Evolutionary conservation across 305 asterid species (phyloP).

Genomic region (Fraxinus latifolia): DNA sequence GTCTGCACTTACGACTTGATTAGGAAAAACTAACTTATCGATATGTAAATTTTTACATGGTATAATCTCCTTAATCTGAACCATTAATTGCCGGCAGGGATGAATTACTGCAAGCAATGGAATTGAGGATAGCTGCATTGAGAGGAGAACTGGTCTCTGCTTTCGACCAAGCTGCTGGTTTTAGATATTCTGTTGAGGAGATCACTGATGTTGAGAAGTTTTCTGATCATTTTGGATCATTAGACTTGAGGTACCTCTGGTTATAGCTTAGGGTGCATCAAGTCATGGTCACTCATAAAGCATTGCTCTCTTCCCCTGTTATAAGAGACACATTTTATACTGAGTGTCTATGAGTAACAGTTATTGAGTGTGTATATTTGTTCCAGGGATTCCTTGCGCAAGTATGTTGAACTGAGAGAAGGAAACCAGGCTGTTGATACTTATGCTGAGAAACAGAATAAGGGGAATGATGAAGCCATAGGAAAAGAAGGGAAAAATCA

Average conservation of each 20-base stretch:
- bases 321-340: not conserved
- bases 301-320: not conserved
- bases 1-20: slow-evolving; percentile 22
- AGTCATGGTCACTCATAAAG: slow-evolving; percentile 16
- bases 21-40: not conserved
- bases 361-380: slow-evolving; percentile 5
- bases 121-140: slow-evolving; percentile 69
- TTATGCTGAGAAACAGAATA: slow-evolving; percentile 26
- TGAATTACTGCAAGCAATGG: slow-evolving; percentile 79
- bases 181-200: slow-evolving; percentile 54
- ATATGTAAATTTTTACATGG: not conserved
- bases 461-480: slow-evolving; percentile 25
- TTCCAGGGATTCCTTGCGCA: slow-evolving; percentile 67
- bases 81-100: slow-evolving; percentile 46
- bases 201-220: slow-evolving; percentile 54
- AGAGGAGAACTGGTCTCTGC: slow-evolving; percentile 58
- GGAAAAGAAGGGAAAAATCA: slow-evolving; percentile 34
- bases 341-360: not conserved
- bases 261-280: slow-evolving; percentile 3
- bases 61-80: slow-evolving; percentile 24
- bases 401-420: slow-evolving; percentile 43
- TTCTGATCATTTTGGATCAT: slow-evolving; percentile 71
- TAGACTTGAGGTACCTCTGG: slow-evolving; percentile 58
- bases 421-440: slow-evolving; percentile 28
- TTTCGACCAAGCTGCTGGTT: slow-evolving; percentile 60